A percentile compares a stretch with the other conserved stretches of the same genome.
phyloP scores from a whole-genome alignment of 441 rosid species.

The Theobroma grandiflorum region DNA sequence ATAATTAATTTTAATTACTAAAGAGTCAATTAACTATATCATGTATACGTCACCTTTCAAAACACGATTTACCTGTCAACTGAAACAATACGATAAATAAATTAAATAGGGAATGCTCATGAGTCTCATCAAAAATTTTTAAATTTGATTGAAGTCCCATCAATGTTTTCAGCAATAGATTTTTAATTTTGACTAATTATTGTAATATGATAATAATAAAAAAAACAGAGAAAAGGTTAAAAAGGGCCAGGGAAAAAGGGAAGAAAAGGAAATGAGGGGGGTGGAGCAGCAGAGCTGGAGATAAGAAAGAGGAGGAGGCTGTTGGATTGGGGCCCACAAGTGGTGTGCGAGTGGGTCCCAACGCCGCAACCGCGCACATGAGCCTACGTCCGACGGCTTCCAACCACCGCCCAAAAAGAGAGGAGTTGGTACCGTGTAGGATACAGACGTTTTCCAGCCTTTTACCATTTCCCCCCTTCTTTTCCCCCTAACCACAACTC shows the following conservation, averaged over 20 bases:
- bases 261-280: background rate
- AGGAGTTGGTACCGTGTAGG: constrained; percentile 48
- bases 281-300: background rate
- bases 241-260: background rate
- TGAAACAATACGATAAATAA: no score
- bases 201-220: background rate
- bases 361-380: constrained; percentile 58
- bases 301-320: constrained; percentile 14
- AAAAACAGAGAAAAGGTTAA: background rate
- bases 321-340: constrained; percentile 23
- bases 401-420: constrained; percentile 46
- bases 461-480: background rate
- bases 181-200: no score
- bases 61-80: no score
- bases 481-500: background rate
- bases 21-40: no score
- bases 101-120: background rate
- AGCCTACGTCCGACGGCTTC: constrained; percentile 52
- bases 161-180: background rate
- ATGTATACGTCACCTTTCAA: no score
- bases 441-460: constrained; percentile 10
- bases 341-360: constrained; percentile 40
- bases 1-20: no score
- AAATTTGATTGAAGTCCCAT: background rate
- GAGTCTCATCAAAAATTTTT: background rate